Evolutionary conservation across 495 filamentous ascomycete species (phyloP), one percentile per base, ranked within the genome.

Genomic region (Penicillium daleae): DNA sequence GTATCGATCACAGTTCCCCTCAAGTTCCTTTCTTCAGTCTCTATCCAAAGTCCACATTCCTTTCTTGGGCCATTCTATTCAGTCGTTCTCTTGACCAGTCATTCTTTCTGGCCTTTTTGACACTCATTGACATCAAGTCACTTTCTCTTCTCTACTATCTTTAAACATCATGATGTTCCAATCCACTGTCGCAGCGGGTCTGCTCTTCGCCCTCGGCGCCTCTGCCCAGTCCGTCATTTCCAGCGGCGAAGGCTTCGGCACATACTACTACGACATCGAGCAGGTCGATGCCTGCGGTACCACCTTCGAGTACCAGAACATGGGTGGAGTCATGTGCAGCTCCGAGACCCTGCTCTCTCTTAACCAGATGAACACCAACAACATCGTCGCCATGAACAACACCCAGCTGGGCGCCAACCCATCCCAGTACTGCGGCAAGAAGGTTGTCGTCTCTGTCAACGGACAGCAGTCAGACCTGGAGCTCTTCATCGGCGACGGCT

Each of bases 401-500:
- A 51, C 31, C 8, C 53, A 59, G 26, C 42, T 66, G 32, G 13
- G 53, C 7, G 27, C 46, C 12, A 55, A 66, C 19, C 60, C 60
- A 33, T 44, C 60, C 6, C 32, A 26, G 15, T 66, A 66, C 55
- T 66, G 64, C 44, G 64, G 64, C 24, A 66, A 66, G 60, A 48
- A 51, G 52, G 64, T 66, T 7, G 60, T 66, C 32, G 54, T 66
- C 26, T 35, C 64, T 9, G 56, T 66, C 35, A 66, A 66, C 21
- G 64, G 64, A 8, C 53, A 66, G 50, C 6, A 39, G 26, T 66
- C 64, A 24, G 55, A 62, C 22, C 29, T 59, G 21, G 46, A 32
- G 9, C 64, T 66, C 55, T 66, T 66, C 31, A 63, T 66, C 21
- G 60, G 59, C 21, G 64, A 66, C 31, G 64, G 64, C 29, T 66